Percentiles rank a stretch among this genome's conserved stretches.
Conservation (phyloP, 202 grass and related monocot species). For the Setaria italica region DNA sequence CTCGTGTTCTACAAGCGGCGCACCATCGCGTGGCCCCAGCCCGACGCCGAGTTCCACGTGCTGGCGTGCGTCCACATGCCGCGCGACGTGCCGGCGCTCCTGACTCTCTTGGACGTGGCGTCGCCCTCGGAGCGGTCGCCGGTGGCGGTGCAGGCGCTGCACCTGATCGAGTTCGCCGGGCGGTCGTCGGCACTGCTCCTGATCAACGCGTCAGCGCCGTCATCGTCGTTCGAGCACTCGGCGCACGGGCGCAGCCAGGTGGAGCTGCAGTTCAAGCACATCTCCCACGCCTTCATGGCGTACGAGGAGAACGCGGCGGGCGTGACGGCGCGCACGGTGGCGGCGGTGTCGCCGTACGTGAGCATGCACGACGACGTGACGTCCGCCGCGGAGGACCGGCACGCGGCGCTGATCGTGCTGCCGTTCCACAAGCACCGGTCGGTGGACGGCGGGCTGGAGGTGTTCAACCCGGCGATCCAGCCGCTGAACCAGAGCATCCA, state of each 20-base stretch:
- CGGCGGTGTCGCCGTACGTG: constrained; percentile 62
- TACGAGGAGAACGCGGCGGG: constrained; percentile 56
- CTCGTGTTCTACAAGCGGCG: constrained; percentile 74
- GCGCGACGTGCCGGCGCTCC: constrained; percentile 51
- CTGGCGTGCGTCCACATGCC: constrained; percentile 66
- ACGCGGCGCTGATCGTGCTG: constrained; percentile 70
- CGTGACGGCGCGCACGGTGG: constrained; percentile 49
- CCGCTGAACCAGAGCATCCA: constrained; percentile 54
- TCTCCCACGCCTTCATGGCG: constrained; percentile 65
- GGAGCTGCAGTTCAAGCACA: constrained; percentile 68
- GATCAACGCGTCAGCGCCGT: constrained; percentile 48
- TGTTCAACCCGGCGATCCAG: constrained; percentile 59
- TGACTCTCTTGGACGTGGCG: constrained; percentile 60
- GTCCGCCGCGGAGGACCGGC: constrained; percentile 55
- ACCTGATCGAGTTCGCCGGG: constrained; percentile 77
- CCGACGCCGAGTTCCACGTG: constrained; percentile 62
- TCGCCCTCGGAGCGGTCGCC: constrained; percentile 50
- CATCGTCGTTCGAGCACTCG: constrained; percentile 13
- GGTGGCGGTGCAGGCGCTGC: constrained; percentile 56
- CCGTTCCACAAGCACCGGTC: constrained; percentile 82
- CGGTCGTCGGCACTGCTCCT: constrained; percentile 62
- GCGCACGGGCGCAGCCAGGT: constrained; percentile 44
- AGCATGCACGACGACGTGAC: constrained; percentile 85
- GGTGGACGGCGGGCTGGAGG: constrained; percentile 74
- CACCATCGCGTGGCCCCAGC: constrained; percentile 60